Conservation (phyloP, 2,329 filamentous ascomycete genomes). For the Neonectria ditissima region DNA sequence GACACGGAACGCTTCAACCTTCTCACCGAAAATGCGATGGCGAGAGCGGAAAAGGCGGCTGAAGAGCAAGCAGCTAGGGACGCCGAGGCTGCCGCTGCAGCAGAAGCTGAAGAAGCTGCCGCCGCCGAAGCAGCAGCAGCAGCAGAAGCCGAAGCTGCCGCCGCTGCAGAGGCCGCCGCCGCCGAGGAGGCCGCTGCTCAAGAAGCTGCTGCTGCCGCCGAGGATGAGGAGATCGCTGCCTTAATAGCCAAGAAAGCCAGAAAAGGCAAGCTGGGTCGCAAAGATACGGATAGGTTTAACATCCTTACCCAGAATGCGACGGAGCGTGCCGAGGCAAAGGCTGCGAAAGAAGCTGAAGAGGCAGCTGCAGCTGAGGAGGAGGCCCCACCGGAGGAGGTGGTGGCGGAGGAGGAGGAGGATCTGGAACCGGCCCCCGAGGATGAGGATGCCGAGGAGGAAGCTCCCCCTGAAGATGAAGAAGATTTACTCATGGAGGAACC, state of each 20-base stretch:
- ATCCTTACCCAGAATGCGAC: constrained; percentile 32
- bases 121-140: constrained; percentile 25
- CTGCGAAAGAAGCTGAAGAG: constrained; percentile 37
- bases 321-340: constrained; percentile 34
- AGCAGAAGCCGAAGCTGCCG: constrained; percentile 52
- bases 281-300: constrained; percentile 40
- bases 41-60: constrained; percentile 43
- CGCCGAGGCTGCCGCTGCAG: constrained; percentile 43
- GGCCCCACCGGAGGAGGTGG: constrained; percentile 12
- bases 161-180: constrained; percentile 41
- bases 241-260: constrained; percentile 53
- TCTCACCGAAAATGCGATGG: constrained; percentile 34
- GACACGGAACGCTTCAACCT: constrained; percentile 35
- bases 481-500: constrained; percentile 48
- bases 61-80: constrained; percentile 48
- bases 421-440: background rate
- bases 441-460: constrained; percentile 23
- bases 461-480: constrained; percentile 38
- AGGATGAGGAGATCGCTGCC: constrained; percentile 57
- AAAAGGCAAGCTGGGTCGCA: constrained; percentile 47
- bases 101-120: constrained; percentile 28
- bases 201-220: constrained; percentile 39
- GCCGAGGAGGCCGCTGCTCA: constrained; percentile 37
- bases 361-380: constrained; percentile 8
- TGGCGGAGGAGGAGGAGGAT: constrained; percentile 13